Base-by-base conservation (phyloP, 2,329 filamentous ascomycete species). In the Zelopaecilomyces penicillatus region DNA sequence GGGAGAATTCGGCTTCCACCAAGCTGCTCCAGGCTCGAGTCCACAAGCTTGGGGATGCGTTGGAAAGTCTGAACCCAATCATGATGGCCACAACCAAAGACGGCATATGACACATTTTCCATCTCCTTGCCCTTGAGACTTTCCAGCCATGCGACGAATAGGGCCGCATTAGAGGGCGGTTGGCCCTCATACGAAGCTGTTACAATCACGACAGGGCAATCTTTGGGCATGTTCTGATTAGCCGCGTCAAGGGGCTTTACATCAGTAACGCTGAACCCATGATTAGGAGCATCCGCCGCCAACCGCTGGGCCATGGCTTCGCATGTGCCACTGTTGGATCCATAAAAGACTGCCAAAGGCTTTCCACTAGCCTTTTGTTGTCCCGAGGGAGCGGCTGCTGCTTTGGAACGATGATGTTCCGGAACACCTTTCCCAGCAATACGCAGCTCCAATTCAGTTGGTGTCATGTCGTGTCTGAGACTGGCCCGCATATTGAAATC, bases 241-340 rank as follows among this genome's bases (percentile, higher is more conserved):
- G 79, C 82, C 0, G 72, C 68, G 55, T 89, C 82, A 34, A 89
- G 62, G 1, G 73, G 69, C 26, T 74, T 70, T 2, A 83, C 64
- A 3, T 66, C 68, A 2, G 64, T 58, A 5, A 77, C 75, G 4
- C 59, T 62, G 60, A 80, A 87, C 0, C 84, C 84, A 52, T 78
- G 77, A 3, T 61, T 59, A 2, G 67, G 54, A 0, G 82, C 82
- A 54, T 80, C 74, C 6, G 71, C 68, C 1, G 80, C 80, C 8
- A 88, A 59, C 29, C 75, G 69, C 50, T 82, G 74, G 1, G 84
- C 80, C 38, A 88, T 70, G 1, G 79, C 71, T 60, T 88, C 82
- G 58, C 85, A 89, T 2, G 85, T 89, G 0, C 85, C 85, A 2
- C 78, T 80, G 57, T 87, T 87, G 12, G 81, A 85, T 3, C 85